A percentile compares a stretch with the other conserved stretches of the same genome.
Conservation (phyloP, 805 yeast species). For the Pichia scutulata region DNA sequence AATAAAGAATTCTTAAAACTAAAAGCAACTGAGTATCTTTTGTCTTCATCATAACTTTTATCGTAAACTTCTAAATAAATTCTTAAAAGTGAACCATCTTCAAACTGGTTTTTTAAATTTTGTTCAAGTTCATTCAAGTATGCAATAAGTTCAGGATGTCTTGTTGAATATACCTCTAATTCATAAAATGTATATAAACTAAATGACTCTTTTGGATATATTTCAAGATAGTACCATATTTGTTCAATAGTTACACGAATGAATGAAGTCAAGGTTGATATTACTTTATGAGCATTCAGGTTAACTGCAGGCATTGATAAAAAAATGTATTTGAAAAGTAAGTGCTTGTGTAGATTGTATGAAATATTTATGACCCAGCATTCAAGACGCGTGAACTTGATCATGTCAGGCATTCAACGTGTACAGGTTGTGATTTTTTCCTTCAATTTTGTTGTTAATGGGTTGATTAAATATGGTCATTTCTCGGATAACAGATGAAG, state of each 20-base stretch:
- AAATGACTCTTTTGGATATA: slow-evolving; percentile 50
- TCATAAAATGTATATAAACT: slow-evolving; percentile 35
- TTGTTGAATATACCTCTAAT: slow-evolving; percentile 33
- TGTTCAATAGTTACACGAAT: slow-evolving; percentile 31
- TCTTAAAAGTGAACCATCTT: slow-evolving; percentile 19
- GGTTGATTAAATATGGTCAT: slow-evolving; percentile 19
- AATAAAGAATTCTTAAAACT: slow-evolving; percentile 25
- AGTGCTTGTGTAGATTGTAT: too few species aligned
- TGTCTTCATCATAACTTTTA: not conserved
- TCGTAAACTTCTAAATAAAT: slow-evolving; percentile 19
- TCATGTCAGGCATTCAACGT: not conserved
- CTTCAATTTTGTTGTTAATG: not conserved
- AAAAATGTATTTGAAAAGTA: too few species aligned
- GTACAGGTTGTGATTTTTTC: not conserved
- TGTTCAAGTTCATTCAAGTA: slow-evolving; percentile 30
- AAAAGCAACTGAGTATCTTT: slow-evolving; percentile 21
- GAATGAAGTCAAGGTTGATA: not conserved
- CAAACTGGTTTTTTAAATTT: slow-evolving; percentile 12
- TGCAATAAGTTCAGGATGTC: slow-evolving; percentile 39
- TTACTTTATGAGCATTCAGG: not conserved
- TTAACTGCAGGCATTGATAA: not conserved
- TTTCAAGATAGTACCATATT: slow-evolving; percentile 41
- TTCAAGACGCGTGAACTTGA: not conserved
- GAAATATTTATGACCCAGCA: too few species aligned
- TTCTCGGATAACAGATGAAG: slow-evolving; percentile 36